These are phyloP conservation scores for Rhytidhysteron rufulum DNA, from an alignment of 2,329 filamentous ascomycete species.

Conservation along the genomic window DNA sequence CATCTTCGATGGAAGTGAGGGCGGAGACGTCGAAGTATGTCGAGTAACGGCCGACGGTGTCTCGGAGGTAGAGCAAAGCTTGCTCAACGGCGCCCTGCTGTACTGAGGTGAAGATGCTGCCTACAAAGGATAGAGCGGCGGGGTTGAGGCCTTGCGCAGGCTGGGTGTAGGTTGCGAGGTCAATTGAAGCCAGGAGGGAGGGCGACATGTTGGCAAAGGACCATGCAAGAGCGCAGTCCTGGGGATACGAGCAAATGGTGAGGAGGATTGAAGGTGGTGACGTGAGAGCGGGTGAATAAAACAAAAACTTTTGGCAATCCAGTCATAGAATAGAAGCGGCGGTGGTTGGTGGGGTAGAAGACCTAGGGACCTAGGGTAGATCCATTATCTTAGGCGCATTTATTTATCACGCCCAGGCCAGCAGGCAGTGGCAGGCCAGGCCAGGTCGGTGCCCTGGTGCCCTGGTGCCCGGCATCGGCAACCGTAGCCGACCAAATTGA, in stretches of 20 bases:
- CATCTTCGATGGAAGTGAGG: constrained; percentile 65
- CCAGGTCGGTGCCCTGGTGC: too few species aligned
- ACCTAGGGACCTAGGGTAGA: too few species aligned
- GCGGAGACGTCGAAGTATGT: constrained; percentile 74
- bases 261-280: neutral
- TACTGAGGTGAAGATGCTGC: constrained; percentile 54
- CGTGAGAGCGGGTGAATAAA: neutral
- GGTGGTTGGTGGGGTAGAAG: too few species aligned
- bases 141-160: constrained; percentile 49
- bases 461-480: too few species aligned
- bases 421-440: too few species aligned
- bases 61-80: constrained; percentile 51
- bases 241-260: too few species aligned
- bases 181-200: constrained; percentile 48
- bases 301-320: neutral
- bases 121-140: constrained; percentile 54
- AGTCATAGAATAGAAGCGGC: too few species aligned
- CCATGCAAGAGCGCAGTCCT: neutral
- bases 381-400: too few species aligned
- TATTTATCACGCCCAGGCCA: too few species aligned
- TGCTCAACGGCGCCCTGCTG: constrained; percentile 46
- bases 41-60: constrained; percentile 53
- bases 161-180: constrained; percentile 41
- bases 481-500: too few species aligned
- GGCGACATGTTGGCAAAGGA: constrained; percentile 35